A percentile compares a stretch with the other conserved stretches of the same genome.
These are phyloP conservation scores for Backusella tuberculispora DNA, from an alignment of 192 early-diverging fungal genomes.

Conservation along the genomic window DNA sequence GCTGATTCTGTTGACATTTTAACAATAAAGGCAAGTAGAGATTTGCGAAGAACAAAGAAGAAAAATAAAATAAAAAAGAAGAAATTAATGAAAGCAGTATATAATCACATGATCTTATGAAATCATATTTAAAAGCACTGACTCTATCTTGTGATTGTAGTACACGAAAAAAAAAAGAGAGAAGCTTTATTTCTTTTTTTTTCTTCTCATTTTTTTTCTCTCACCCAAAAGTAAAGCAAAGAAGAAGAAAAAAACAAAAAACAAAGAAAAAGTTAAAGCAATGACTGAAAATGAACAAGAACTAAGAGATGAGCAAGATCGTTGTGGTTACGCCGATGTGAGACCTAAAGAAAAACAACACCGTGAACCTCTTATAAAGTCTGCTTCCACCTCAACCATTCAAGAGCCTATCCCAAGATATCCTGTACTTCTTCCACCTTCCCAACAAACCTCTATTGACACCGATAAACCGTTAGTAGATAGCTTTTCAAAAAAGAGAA, in stretches of 20 bases:
- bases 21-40: too few relatives aligned
- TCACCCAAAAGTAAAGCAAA: not conserved
- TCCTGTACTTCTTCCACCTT: not conserved
- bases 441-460: not conserved
- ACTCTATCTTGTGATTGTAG: constrained; percentile 5
- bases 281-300: constrained; percentile 8
- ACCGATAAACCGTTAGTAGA: not conserved
- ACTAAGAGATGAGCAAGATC: constrained; percentile 9
- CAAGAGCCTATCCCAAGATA: not conserved
- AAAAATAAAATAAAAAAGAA: not conserved
- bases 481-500: not conserved
- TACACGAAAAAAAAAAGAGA: not conserved
- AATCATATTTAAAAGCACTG: constrained; percentile 5
- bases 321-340: constrained; percentile 3
- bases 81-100: not conserved
- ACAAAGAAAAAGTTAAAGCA: not conserved
- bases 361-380: not conserved
- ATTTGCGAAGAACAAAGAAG: not conserved
- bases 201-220: not conserved
- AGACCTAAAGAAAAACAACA: constrained; percentile 3
- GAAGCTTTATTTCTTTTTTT: not conserved
- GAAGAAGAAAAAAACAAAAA: too few relatives aligned
- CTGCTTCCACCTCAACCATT: not conserved
- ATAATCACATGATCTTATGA: constrained; percentile 6
- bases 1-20: not conserved